Conservation (phyloP, 1,284 basidiomycete genomes). For the Marasmius fiardii region DNA sequence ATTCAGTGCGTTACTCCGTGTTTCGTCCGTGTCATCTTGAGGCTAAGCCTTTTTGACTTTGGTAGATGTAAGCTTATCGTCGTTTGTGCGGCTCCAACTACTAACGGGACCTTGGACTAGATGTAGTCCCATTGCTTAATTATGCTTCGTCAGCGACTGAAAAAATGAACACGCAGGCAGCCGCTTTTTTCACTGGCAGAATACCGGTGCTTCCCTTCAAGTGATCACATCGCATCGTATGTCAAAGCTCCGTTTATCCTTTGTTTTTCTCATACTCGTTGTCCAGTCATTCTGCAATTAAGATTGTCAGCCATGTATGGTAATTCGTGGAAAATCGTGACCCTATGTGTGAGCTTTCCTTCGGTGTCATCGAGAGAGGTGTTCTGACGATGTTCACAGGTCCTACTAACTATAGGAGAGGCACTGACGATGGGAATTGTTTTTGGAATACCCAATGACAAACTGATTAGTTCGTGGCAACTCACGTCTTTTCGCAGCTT, state of each 20-base stretch:
- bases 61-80: not conserved
- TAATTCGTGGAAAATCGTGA: constrained; percentile 2
- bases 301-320: constrained; percentile 12
- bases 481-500: not conserved
- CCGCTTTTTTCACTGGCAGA: constrained; percentile 12
- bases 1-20: not conserved
- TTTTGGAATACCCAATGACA: constrained; percentile 8
- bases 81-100: no score
- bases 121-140: no score
- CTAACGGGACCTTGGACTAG: not conserved
- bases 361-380: not conserved
- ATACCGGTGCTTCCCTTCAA: constrained; percentile 12
- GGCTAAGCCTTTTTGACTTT: not conserved
- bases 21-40: not conserved
- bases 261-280: not conserved
- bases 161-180: not conserved
- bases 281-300: constrained; percentile 10
- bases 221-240: constrained; percentile 10
- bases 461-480: constrained; percentile 5
- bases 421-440: constrained; percentile 2
- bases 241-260: not conserved
- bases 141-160: not conserved
- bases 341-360: not conserved
- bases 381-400: not conserved
- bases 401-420: not conserved